Evolutionary conservation across 768 basidiomycete species (phyloP), one percentile per base, ranked within the genome.

Genomic region (Termitomyces sp.): DNA sequence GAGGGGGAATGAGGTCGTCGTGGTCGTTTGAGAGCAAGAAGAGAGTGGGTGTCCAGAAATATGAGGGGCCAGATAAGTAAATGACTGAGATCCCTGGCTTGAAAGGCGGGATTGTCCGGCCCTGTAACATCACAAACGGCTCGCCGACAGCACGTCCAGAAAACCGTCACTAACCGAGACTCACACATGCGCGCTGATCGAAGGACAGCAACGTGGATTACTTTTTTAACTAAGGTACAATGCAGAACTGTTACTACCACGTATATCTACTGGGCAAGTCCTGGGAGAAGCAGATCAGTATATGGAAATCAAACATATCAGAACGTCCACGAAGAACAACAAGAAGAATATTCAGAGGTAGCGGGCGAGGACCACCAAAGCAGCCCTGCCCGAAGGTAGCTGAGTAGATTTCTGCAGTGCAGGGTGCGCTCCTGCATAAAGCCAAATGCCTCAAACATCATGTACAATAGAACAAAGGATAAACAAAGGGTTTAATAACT

Each of bases 371-470:
- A 65, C 71, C 60, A 65, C 74, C 74, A 74, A 78, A 71, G 74
- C 61, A 70, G 71, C 63, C 70, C 70, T 68, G 37, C 77, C 82
- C 81, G 85, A 88, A 90, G 88, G 88, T 90, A 90, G 88, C 87
- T 90, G 88, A 90, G 88, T 81, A 77, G 68, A 62, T 83, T 85
- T 90, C 88, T 87, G 84, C 88, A 90, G 70, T 75, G 85, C 84
- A 81, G 80, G 81, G 71, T 61, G 64, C 77, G 64, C 67, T 69
- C 80, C 75, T 74, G 82, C 87, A 62, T 90, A 88, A 89, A 89
- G 88, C 88, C 87, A 90, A 89, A 89, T 90, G 88, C 88, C 88
- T 90, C 88, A 88, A 88, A 84, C 87, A 90, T 90, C 88, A 85
- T 82, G 32, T 45, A 49, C 30, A 24, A 44, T 34, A 34, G 12